These are phyloP conservation scores for Rhizophagus sp. DNA, from an alignment of 192 early-diverging fungal genomes.

Conservation along the genomic window DNA sequence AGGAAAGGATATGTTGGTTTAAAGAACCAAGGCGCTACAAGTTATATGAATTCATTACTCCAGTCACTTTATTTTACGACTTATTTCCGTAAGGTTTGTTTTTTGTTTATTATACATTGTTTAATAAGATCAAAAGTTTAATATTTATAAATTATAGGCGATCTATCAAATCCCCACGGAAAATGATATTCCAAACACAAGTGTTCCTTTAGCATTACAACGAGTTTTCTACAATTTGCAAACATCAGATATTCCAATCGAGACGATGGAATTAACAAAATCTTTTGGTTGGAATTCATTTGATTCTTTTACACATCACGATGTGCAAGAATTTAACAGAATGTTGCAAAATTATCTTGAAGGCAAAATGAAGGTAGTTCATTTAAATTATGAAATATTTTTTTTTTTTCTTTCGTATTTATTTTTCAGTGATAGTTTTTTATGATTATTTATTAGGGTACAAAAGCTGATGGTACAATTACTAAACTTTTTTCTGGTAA, in stretches of 20 bases:
- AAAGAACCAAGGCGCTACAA: slow-evolving; percentile 97
- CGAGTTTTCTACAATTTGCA: slow-evolving; percentile 93
- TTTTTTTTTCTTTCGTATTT: background rate
- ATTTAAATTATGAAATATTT: background rate
- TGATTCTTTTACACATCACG: slow-evolving; percentile 97
- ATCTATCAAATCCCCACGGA: slow-evolving; percentile 93
- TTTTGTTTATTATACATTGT: background rate
- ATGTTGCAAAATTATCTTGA: slow-evolving; percentile 97
- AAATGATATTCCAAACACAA: slow-evolving; percentile 82
- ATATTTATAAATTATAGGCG: slow-evolving; percentile 41
- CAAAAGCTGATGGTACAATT: slow-evolving; percentile 89
- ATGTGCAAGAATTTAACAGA: slow-evolving; percentile 98
- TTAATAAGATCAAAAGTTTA: background rate
- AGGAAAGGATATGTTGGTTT: slow-evolving; percentile 92
- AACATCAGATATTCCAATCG: slow-evolving; percentile 68
- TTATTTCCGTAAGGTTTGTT: slow-evolving; percentile 74
- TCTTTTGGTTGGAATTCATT: slow-evolving; percentile 98
- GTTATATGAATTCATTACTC: slow-evolving; percentile 99
- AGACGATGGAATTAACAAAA: slow-evolving; percentile 93
- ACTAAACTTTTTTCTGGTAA: slow-evolving; percentile 91
- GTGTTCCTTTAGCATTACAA: slow-evolving; percentile 89
- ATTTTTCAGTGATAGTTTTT: background rate
- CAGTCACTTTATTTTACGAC: slow-evolving; percentile 97
- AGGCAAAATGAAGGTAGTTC: slow-evolving; percentile 91
- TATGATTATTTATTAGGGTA: slow-evolving; percentile 51